Percentiles rank a stretch among this genome's conserved stretches.
Conservation (phyloP, 1,139 yeast species). For the Zygosaccharomyces sapae region DNA sequence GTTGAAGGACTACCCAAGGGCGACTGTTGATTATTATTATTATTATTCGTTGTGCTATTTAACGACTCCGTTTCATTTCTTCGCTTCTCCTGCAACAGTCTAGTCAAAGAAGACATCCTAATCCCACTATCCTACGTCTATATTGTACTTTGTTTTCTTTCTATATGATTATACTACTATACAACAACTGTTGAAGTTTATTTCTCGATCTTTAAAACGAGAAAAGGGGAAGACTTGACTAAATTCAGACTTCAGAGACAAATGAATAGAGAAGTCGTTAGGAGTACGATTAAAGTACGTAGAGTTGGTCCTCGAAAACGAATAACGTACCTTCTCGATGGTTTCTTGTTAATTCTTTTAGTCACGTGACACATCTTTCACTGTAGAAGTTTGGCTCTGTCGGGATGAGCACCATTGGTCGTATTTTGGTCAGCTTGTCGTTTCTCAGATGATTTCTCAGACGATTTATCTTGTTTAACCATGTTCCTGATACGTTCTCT, state of each 20-base stretch:
- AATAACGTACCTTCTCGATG: too few species aligned
- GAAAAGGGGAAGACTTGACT: not conserved
- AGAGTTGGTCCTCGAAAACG: too few species aligned
- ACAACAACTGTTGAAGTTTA: slow-evolving; percentile 2
- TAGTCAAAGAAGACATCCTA: slow-evolving; percentile 36
- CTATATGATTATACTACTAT: not conserved
- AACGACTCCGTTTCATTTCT: slow-evolving; percentile 19
- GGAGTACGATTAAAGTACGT: not conserved
- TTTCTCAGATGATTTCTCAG: slow-evolving; percentile 5
- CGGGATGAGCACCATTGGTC: slow-evolving; percentile 31
- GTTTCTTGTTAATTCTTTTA: too few species aligned
- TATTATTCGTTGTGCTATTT: slow-evolving; percentile 10
- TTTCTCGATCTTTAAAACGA: not conserved
- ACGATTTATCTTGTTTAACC: slow-evolving; percentile 23
- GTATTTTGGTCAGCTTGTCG: slow-evolving; percentile 7
- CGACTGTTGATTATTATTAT: not conserved
- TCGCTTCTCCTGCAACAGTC: slow-evolving; percentile 34
- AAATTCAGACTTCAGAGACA: slow-evolving; percentile 1
- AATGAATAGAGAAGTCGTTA: not conserved
- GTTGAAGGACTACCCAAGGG: not conserved
- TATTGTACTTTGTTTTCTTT: not conserved
- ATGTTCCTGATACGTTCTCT: slow-evolving; percentile 44
- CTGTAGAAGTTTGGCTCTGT: slow-evolving; percentile 29
- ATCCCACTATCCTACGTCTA: not conserved
- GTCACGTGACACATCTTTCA: too few species aligned